A percentile compares a stretch with the other conserved stretches of the same genome.
phyloP scores from a whole-genome alignment of 2,329 filamentous ascomycete genomes.

The Fusarium nanum region DNA sequence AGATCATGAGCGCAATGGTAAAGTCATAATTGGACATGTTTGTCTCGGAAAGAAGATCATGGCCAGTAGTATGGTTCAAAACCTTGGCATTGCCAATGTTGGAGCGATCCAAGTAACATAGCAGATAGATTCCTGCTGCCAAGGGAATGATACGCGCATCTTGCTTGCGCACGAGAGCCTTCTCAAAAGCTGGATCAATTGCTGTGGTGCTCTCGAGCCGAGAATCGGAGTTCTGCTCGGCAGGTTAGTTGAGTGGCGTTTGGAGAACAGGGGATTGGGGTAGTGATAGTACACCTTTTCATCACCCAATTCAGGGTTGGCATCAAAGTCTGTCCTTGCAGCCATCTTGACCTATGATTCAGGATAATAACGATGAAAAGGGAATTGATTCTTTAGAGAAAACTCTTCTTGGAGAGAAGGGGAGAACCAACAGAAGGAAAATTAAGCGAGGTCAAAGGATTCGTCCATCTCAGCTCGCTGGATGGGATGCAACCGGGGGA shows the following conservation, averaged over 20 bases:
- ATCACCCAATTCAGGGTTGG: conserved; percentile 11
- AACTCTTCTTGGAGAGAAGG: neutral
- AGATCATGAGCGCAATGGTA: conserved; percentile 61
- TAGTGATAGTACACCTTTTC: conserved; percentile 24
- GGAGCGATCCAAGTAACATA: conserved; percentile 64
- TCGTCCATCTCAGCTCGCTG: conserved; percentile 15
- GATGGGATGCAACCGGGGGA: neutral
- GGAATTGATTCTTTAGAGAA: neutral
- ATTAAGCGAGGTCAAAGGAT: conserved; percentile 19
- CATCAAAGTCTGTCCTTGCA: conserved; percentile 12
- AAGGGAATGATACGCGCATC: conserved; percentile 42
- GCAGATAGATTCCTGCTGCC: conserved; percentile 46
- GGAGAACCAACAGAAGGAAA: conserved; percentile 1
- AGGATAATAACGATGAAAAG: neutral
- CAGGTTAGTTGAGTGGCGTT: conserved; percentile 1
- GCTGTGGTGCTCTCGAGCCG: conserved; percentile 7
- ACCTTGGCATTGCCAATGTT: conserved; percentile 60
- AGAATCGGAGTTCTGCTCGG: conserved; percentile 20
- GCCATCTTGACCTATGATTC: neutral
- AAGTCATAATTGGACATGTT: conserved; percentile 62
- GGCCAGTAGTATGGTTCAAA: conserved; percentile 50
- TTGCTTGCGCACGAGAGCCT: conserved; percentile 29
- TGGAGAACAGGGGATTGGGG: neutral
- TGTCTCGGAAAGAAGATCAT: conserved; percentile 58
- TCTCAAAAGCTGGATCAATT: conserved; percentile 22